Percentiles rank a stretch among this genome's conserved stretches.
phyloP scores from a whole-genome alignment of 768 basidiomycete genomes.

The Russula dissimulans region DNA sequence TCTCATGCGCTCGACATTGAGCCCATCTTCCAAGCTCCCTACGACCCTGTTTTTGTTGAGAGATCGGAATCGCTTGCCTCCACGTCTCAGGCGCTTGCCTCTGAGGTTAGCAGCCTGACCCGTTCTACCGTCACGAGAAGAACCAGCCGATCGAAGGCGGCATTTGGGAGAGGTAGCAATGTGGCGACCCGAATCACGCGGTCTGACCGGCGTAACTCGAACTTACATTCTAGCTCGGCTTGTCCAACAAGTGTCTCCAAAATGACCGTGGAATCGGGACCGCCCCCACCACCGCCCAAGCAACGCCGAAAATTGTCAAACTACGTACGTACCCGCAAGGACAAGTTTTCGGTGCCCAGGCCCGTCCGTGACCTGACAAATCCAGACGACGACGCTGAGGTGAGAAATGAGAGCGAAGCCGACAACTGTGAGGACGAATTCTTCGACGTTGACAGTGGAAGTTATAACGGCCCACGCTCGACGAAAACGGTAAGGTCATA shows the following conservation, averaged over 20 bases:
- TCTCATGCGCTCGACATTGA: too few relatives aligned
- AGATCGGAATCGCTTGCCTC: constrained; percentile 32
- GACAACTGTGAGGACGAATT: neutral
- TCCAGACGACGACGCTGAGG: neutral
- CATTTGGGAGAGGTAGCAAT: constrained; percentile 51
- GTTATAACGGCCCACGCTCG: neutral
- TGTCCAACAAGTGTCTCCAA: constrained; percentile 68
- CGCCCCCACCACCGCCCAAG: neutral
- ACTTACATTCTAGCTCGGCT: constrained; percentile 32
- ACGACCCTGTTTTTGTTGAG: too few relatives aligned
- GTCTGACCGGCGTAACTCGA: constrained; percentile 6
- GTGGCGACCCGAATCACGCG: neutral
- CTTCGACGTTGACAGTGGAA: neutral
- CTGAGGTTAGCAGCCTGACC: constrained; percentile 66
- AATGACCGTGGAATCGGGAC: constrained; percentile 57
- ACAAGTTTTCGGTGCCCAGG: neutral
- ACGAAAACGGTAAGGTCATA: neutral
- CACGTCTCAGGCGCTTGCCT: constrained; percentile 73
- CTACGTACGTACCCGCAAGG: neutral
- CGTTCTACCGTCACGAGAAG: constrained; percentile 46
- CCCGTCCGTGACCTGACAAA: neutral
- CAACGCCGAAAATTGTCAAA: neutral
- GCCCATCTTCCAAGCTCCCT: too few relatives aligned
- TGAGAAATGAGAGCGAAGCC: neutral
- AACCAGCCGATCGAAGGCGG: constrained; percentile 78